A percentile compares a stretch with the other conserved stretches of the same genome.
Conservation (phyloP, 495 filamentous ascomycete genomes). For the Chaetomium fimeti region DNA sequence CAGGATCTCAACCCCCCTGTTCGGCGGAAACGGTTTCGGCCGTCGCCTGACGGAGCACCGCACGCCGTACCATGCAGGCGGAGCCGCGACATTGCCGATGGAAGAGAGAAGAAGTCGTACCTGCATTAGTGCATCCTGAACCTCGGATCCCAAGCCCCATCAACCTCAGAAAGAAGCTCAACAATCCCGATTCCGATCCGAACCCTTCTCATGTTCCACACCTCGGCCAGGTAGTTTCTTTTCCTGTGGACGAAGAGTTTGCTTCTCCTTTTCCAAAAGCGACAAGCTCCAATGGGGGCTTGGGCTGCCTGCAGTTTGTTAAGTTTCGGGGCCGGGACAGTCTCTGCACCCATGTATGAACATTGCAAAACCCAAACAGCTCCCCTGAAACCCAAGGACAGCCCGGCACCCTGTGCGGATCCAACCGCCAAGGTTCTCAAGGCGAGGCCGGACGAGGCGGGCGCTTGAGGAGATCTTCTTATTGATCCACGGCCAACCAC, state of each 20-base stretch:
- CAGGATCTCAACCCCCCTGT: background rate
- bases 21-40: background rate
- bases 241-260: background rate
- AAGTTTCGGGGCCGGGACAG: background rate
- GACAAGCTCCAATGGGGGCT: background rate
- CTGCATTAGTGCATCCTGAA: slow-evolving; percentile 15
- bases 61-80: slow-evolving; percentile 21
- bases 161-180: slow-evolving; percentile 2
- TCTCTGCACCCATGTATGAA: background rate
- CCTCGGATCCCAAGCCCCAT: background rate
- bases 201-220: background rate
- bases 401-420: background rate
- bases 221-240: background rate
- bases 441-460: background rate
- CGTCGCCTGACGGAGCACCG: background rate
- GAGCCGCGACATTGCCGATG: slow-evolving; percentile 14
- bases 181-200: background rate
- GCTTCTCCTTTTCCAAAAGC: background rate
- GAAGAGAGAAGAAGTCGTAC: slow-evolving; percentile 4
- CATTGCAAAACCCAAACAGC: background rate
- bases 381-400: background rate
- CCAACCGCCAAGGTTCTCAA: background rate
- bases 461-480: slow-evolving; percentile 27
- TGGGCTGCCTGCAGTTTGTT: slow-evolving; percentile 12
- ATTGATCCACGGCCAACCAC: slow-evolving; percentile 26